A percentile compares a stretch with the other conserved stretches of the same genome.
Evolutionary conservation across 306 rosid species (phyloP).

Genomic region (Cucumis sativus): Cucumber_9930_V3 NC_026660.2:30499001-30499500

Average conservation of each 20-base stretch:
- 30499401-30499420: conserved; percentile 72
- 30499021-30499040: background rate
- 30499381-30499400: conserved; percentile 8
- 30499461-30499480: conserved; percentile 78
- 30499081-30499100: conserved; percentile 99
- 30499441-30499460: conserved; percentile 82
- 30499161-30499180: conserved; percentile 20
- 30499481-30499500: conserved; percentile 70
- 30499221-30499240: conserved; percentile 13
- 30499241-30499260: conserved; percentile 96
- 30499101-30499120: conserved; percentile 63
- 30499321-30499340: conserved; percentile 19
- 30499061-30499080: background rate
- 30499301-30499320: conserved; percentile 97
- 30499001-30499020: background rate
- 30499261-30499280: conserved; percentile 82
- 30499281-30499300: conserved; percentile 96
- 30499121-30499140: conserved; percentile 81
- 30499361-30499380: conserved; percentile 7
- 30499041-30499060: background rate
- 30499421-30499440: conserved; percentile 86
- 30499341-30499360: conserved; percentile 16
- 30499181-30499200: conserved; percentile 16
- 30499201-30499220: conserved; percentile 3
- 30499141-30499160: conserved; percentile 87